Conservation (phyloP, 2,329 filamentous ascomycete genomes). For the Sclerotinia spermophila region DNA sequence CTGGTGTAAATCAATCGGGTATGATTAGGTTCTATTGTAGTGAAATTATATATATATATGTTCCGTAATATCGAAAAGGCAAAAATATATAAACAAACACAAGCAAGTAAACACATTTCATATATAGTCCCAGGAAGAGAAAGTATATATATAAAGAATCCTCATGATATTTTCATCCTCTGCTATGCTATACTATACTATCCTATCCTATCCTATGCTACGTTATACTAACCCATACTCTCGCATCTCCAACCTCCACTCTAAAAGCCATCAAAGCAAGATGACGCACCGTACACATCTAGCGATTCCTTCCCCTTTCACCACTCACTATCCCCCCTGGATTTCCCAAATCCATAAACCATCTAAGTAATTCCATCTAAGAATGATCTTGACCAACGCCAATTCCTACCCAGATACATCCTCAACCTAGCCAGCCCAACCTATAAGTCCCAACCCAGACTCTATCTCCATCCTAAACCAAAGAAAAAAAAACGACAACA, state of each 20-base stretch:
- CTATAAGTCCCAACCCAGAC: background rate
- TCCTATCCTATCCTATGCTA: background rate
- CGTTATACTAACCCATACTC: background rate
- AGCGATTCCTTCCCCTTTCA: background rate
- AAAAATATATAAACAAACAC: background rate
- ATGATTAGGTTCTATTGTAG: too few relatives aligned
- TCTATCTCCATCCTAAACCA: background rate
- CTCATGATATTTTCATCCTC: background rate
- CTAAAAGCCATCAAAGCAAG: background rate
- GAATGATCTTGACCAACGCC: background rate
- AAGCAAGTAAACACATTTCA: background rate
- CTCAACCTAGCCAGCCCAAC: background rate
- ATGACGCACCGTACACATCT: background rate
- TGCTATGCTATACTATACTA: background rate
- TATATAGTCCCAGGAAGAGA: background rate
- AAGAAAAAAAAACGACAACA: background rate
- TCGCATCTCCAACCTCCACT: background rate
- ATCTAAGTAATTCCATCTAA: background rate
- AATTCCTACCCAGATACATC: background rate
- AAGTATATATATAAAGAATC: background rate
- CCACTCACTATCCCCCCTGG: too few relatives aligned
- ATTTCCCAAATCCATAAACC: too few relatives aligned
- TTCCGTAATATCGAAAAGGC: too few relatives aligned
- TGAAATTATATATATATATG: too few relatives aligned
- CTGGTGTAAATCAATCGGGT: too few relatives aligned